phyloP scores from a whole-genome alignment of 192 early-diverging fungal genomes.

The Coemansia sp. region DNA sequence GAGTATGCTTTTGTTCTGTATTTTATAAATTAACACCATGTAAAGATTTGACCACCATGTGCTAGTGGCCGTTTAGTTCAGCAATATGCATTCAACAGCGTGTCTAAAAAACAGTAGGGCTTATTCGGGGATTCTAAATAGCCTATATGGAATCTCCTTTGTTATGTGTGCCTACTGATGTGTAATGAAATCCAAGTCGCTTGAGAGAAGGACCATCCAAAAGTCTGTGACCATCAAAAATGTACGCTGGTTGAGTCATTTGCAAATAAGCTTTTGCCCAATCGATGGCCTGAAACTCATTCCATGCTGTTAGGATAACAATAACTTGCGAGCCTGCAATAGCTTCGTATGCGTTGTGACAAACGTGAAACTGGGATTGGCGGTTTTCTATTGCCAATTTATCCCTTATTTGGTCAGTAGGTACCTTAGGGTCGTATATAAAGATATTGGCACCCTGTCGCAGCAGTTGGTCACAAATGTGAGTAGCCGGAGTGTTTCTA shows the following conservation, averaged over 20 bases:
- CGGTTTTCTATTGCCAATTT: slow-evolving; percentile 9
- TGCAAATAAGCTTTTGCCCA: slow-evolving; percentile 63
- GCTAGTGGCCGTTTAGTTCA: too few species aligned
- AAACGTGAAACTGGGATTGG: slow-evolving; percentile 56
- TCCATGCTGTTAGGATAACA: slow-evolving; percentile 86
- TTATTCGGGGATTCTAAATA: too few species aligned
- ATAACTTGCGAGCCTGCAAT: slow-evolving; percentile 71
- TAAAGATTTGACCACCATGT: not conserved
- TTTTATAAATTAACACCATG: slow-evolving; percentile 1
- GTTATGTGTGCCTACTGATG: slow-evolving; percentile 64
- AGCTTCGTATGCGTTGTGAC: slow-evolving; percentile 66
- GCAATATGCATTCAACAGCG: too few species aligned
- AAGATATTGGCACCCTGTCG: slow-evolving; percentile 70
- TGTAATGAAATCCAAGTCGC: slow-evolving; percentile 76
- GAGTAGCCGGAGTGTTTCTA: slow-evolving; percentile 88
- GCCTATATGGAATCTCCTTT: not conserved
- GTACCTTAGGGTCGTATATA: slow-evolving; percentile 92
- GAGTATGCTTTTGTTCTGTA: not conserved
- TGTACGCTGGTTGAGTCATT: slow-evolving; percentile 82
- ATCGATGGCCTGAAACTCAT: slow-evolving; percentile 74
- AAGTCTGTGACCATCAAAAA: slow-evolving; percentile 85
- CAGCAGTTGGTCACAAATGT: slow-evolving; percentile 75
- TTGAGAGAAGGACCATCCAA: slow-evolving; percentile 69
- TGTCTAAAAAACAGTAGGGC: too few species aligned
- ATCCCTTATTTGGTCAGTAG: slow-evolving; percentile 64